These are phyloP conservation scores for Chamaecyparis obtusa DNA, from an alignment of 75 land plant genomes.

Conservation along the genomic window DNA sequence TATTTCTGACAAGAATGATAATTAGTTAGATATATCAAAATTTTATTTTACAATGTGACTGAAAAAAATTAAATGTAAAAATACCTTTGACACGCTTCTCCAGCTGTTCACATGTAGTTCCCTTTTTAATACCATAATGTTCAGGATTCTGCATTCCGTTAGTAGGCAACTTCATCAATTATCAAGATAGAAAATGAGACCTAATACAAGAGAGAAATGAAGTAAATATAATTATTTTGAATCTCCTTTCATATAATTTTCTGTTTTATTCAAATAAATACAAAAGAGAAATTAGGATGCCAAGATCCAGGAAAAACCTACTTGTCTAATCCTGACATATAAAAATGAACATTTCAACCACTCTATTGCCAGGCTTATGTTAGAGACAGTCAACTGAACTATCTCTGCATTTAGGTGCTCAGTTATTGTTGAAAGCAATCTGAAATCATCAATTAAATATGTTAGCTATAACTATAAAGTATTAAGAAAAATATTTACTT, in stretches of 20 bases:
- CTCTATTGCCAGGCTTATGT: constrained; percentile 88
- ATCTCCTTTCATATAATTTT: background rate
- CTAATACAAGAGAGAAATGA: background rate
- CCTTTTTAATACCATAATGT: constrained; percentile 68
- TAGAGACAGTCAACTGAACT: constrained; percentile 88
- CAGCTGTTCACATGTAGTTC: constrained; percentile 46
- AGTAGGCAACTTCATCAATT: background rate
- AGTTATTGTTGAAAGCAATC: constrained; percentile 82
- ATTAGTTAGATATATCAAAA: background rate
- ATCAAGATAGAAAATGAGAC: constrained; percentile 6
- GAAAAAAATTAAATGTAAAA: background rate
- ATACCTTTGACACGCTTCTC: constrained; percentile 90
- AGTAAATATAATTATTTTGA: background rate
- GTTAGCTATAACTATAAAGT: background rate
- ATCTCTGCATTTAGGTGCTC: constrained; percentile 99
- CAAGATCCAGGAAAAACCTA: constrained; percentile 9
- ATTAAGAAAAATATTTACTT: background rate
- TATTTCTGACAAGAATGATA: constrained; percentile 51
- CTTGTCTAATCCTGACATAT: constrained; percentile 95
- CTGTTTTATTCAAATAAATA: too few species aligned
- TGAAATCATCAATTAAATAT: constrained; percentile 20
- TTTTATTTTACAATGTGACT: background rate
- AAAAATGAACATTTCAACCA: constrained; percentile 98
- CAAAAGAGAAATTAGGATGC: constrained; percentile 8
- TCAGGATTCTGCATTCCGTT: constrained; percentile 70